phyloP scores from a whole-genome alignment of 257 asterid species.

The Lithospermum erythrorhizon region DNA sequence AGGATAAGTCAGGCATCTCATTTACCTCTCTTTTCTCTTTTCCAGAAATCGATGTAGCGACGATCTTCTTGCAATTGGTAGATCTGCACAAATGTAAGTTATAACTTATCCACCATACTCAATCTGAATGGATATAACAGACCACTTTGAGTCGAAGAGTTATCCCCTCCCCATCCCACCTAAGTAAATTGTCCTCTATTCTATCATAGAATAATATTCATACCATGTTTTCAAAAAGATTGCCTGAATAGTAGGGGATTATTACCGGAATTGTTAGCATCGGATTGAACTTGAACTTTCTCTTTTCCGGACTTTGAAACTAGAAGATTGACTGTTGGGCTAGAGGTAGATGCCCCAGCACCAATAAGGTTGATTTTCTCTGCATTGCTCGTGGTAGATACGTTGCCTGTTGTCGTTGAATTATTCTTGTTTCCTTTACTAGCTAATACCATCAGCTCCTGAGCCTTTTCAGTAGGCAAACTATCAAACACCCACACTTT shows the following conservation, averaged over 20 bases:
- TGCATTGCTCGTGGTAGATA: slow-evolving; percentile 5
- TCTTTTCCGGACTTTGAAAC: slow-evolving; percentile 6
- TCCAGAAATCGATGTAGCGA: slow-evolving; percentile 70
- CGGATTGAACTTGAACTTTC: slow-evolving; percentile 7
- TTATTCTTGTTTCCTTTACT: slow-evolving; percentile 25
- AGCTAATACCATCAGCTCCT: slow-evolving; percentile 45
- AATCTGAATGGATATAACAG: background rate
- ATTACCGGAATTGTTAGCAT: slow-evolving; percentile 29
- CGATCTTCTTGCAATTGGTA: slow-evolving; percentile 83
- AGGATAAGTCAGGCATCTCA: background rate
- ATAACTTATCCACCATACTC: background rate
- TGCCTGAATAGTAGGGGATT: background rate
- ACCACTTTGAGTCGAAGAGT: no score
- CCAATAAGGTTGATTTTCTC: slow-evolving; percentile 8
- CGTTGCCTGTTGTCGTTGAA: slow-evolving; percentile 16
- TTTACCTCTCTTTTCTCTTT: slow-evolving; percentile 72
- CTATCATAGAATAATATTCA: background rate
- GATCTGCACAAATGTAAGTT: slow-evolving; percentile 26
- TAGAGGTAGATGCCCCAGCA: slow-evolving; percentile 14
- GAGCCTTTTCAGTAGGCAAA: slow-evolving; percentile 40
- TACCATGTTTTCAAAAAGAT: background rate
- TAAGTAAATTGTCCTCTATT: background rate
- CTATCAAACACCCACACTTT: slow-evolving; percentile 52
- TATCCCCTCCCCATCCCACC: no score
- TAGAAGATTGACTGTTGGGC: background rate